These are phyloP conservation scores for Alternaria triticimaculans DNA, from an alignment of 2,329 filamentous ascomycete genomes.

Conservation along the genomic window DNA sequence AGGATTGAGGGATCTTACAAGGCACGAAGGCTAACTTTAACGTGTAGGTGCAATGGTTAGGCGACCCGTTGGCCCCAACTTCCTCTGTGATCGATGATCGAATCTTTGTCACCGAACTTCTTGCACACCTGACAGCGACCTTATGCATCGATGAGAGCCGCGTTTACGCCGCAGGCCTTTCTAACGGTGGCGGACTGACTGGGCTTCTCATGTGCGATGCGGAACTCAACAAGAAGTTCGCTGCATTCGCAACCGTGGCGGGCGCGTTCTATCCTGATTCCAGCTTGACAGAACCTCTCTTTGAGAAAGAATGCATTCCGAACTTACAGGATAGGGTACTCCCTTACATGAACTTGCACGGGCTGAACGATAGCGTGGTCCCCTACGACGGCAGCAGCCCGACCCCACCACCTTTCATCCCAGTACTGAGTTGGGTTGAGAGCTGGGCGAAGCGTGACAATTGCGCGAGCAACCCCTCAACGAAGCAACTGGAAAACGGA, in stretches of 20 bases:
- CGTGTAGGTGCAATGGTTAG: slow-evolving; percentile 46
- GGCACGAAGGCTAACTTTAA: neutral
- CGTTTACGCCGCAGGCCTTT: slow-evolving; percentile 58
- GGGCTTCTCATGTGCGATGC: slow-evolving; percentile 55
- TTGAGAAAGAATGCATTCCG: slow-evolving; percentile 18
- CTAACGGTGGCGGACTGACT: slow-evolving; percentile 61
- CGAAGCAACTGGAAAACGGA: slow-evolving; percentile 11
- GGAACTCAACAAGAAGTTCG: slow-evolving; percentile 48
- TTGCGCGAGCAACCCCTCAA: slow-evolving; percentile 4
- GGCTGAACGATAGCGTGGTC: slow-evolving; percentile 26
- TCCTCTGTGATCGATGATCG: slow-evolving; percentile 50
- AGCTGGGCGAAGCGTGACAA: slow-evolving; percentile 16
- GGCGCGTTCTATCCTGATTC: slow-evolving; percentile 52
- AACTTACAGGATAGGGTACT: slow-evolving; percentile 2
- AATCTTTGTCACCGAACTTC: slow-evolving; percentile 52
- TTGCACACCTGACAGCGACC: slow-evolving; percentile 43
- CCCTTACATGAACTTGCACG: slow-evolving; percentile 31
- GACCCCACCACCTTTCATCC: slow-evolving; percentile 22
- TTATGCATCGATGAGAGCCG: slow-evolving; percentile 54
- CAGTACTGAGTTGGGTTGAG: slow-evolving; percentile 20
- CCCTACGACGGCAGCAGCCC: slow-evolving; percentile 30
- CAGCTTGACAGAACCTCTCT: slow-evolving; percentile 24
- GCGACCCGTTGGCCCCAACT: slow-evolving; percentile 47
- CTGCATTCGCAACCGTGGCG: slow-evolving; percentile 56
- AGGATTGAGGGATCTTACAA: neutral